Evolutionary conservation across 306 rosid species (phyloP).

Genomic region (Begonia masoniana): DNA sequence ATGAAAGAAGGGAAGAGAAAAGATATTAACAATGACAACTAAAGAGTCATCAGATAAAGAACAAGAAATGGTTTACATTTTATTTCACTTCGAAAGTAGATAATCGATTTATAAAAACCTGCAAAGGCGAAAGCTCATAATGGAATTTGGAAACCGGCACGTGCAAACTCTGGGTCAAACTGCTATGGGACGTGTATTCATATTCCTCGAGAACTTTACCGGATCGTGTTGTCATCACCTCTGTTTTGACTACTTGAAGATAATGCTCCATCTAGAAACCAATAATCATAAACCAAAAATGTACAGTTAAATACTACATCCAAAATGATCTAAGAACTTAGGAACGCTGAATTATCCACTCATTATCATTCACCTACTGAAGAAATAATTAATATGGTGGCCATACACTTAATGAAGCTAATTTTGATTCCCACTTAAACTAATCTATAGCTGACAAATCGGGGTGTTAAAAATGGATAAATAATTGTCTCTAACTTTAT

Average conservation of each 20-base stretch:
- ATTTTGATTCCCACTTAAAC: too few relatives aligned
- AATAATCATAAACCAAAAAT: too few relatives aligned
- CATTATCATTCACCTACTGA: not conserved
- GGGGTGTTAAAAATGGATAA: too few relatives aligned
- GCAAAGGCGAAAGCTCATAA: conserved; percentile 98
- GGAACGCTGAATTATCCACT: not conserved
- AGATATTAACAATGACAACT: not conserved
- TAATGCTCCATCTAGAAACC: conserved; percentile 82
- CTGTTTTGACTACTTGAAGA: conserved; percentile 87
- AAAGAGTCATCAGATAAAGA: not conserved
- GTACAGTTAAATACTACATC: too few relatives aligned
- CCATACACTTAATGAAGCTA: not conserved
- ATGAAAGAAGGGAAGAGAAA: conserved; percentile 8
- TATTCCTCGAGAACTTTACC: conserved; percentile 67
- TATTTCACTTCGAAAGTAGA: too few relatives aligned
- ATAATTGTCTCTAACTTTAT: too few relatives aligned
- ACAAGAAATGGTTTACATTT: too few relatives aligned
- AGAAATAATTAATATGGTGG: not conserved
- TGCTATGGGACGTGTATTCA: conserved; percentile 97
- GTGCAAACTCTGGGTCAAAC: conserved; percentile 43
- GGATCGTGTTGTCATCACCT: conserved; percentile 44
- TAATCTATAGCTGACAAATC: not conserved
- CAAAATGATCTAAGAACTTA: too few relatives aligned
- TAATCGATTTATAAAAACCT: conserved; percentile 26
- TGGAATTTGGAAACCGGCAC: conserved; percentile 84